These are phyloP conservation scores for Fusarium dlaminii DNA, from an alignment of 2,329 filamentous ascomycete species.

Conservation along the genomic window DNA sequence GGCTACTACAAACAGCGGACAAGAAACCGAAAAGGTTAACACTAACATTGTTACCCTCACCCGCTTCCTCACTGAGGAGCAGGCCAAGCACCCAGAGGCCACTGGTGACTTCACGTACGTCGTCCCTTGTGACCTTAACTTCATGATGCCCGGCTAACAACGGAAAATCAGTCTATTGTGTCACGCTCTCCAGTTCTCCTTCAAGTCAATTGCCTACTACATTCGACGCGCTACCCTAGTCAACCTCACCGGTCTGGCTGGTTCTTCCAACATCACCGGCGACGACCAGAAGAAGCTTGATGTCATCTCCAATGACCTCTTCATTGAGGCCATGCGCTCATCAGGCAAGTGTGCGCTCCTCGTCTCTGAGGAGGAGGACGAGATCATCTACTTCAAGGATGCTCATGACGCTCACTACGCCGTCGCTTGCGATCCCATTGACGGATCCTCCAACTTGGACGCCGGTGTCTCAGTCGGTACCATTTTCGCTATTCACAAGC, in stretches of 20 bases:
- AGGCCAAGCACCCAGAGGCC: slow-evolving; percentile 90
- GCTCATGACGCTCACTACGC: slow-evolving; percentile 85
- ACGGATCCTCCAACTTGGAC: slow-evolving; percentile 96
- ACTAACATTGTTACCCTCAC: slow-evolving; percentile 96
- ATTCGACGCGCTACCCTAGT: slow-evolving; percentile 95
- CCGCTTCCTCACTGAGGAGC: slow-evolving; percentile 95
- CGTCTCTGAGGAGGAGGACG: slow-evolving; percentile 98
- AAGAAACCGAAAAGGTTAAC: slow-evolving; percentile 83
- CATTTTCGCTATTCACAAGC: slow-evolving; percentile 94
- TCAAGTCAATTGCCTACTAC: slow-evolving; percentile 99
- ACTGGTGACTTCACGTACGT: slow-evolving; percentile 96
- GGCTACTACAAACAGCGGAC: slow-evolving; percentile 52
- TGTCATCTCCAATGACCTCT: slow-evolving; percentile 98
- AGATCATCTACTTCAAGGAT: slow-evolving; percentile 86
- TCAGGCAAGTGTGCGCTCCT: slow-evolving; percentile 90
- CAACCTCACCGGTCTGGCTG: slow-evolving; percentile 93
- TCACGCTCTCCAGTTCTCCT: slow-evolving; percentile 98
- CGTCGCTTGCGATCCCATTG: slow-evolving; percentile 96
- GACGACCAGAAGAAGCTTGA: slow-evolving; percentile 99
- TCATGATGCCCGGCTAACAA: slow-evolving; percentile 24
- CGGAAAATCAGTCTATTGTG: slow-evolving; percentile 76
- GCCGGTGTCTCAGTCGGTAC: slow-evolving; percentile 97
- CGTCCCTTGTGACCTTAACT: slow-evolving; percentile 6
- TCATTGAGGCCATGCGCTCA: slow-evolving; percentile 93
- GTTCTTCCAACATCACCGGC: slow-evolving; percentile 92